Percentiles rank a stretch among this genome's conserved stretches.
Conservation (phyloP, 768 basidiomycete genomes). For the Sistotremastrum niveocremeum region DNA sequence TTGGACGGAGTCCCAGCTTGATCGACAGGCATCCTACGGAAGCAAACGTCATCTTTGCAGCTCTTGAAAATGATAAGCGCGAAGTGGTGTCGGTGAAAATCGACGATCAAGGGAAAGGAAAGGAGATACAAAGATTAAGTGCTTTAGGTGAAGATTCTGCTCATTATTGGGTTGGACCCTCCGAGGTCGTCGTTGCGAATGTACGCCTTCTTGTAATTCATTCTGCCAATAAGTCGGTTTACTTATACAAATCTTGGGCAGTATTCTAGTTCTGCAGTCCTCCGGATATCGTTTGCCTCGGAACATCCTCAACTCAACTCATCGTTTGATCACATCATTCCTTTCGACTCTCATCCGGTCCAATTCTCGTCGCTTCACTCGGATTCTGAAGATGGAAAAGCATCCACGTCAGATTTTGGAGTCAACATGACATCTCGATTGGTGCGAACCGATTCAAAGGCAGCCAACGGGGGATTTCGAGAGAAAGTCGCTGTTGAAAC, state of each 20-base stretch:
- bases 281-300: constrained; percentile 37
- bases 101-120: constrained; percentile 35
- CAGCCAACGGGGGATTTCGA: constrained; percentile 35
- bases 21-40: constrained; percentile 47
- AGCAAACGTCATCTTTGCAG: constrained; percentile 46
- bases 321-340: constrained; percentile 19
- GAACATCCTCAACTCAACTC: constrained; percentile 30
- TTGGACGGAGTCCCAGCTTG: constrained; percentile 67
- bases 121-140: constrained; percentile 30
- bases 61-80: constrained; percentile 59
- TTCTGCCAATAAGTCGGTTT: not conserved
- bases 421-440: constrained; percentile 47
- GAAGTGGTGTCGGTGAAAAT: constrained; percentile 45
- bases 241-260: constrained; percentile 34
- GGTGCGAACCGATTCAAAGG: constrained; percentile 25
- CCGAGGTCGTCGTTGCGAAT: constrained; percentile 55
- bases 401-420: constrained; percentile 67
- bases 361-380: constrained; percentile 42
- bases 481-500: constrained; percentile 34
- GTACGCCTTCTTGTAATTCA: constrained; percentile 30
- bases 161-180: constrained; percentile 40
- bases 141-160: constrained; percentile 55
- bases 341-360: constrained; percentile 60
- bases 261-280: constrained; percentile 44
- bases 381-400: constrained; percentile 25